Conservation (phyloP, 306 rosid genomes). For the Cicer yamashitae region DNA sequence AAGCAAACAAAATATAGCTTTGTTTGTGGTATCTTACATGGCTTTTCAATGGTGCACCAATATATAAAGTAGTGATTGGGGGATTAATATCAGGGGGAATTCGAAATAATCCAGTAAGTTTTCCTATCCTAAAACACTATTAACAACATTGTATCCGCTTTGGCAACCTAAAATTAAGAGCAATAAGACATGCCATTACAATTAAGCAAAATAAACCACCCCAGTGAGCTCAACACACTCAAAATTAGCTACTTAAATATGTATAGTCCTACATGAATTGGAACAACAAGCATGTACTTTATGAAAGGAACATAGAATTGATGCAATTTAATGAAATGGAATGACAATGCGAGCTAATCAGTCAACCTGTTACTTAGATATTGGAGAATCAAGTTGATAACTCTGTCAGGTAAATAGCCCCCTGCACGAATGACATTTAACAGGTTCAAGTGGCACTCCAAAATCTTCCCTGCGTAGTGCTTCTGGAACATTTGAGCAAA, state of each 20-base stretch:
- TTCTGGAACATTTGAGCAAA: conserved; percentile 97
- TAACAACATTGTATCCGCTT: background rate
- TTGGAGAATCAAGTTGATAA: conserved; percentile 87
- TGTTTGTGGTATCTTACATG: background rate
- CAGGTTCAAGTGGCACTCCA: conserved; percentile 88
- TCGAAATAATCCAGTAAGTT: background rate
- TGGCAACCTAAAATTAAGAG: background rate
- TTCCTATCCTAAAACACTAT: background rate
- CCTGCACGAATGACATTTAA: conserved; percentile 81
- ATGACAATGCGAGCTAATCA: background rate
- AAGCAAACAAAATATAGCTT: background rate
- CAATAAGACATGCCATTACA: background rate
- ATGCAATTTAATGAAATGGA: conserved; percentile 24
- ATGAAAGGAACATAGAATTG: background rate
- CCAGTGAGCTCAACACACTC: background rate
- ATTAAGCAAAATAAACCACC: conserved; percentile 14
- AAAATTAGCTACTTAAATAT: background rate
- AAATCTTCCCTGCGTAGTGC: conserved; percentile 85
- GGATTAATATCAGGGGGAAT: background rate
- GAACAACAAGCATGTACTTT: background rate
- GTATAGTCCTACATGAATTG: background rate
- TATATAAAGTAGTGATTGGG: conserved; percentile 7
- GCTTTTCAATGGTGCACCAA: conserved; percentile 16
- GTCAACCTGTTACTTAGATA: conserved; percentile 88
- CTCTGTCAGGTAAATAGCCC: conserved; percentile 95